These are phyloP conservation scores for Jatropha podagrica DNA, from an alignment of 441 rosid species.

Conservation along the genomic window DNA sequence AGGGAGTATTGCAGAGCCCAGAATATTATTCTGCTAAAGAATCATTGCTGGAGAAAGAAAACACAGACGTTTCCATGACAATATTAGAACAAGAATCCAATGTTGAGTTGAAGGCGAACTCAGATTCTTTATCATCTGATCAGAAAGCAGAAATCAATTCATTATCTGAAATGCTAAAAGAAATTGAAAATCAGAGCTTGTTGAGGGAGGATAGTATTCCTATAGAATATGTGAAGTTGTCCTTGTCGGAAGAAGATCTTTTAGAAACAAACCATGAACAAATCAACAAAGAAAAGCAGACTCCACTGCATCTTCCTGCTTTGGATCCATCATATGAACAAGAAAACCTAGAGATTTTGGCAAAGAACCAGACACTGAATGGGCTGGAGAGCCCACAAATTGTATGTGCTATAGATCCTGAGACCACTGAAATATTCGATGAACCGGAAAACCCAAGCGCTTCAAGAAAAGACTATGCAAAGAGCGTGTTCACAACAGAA, in stretches of 20 bases:
- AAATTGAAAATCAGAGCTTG: slow-evolving; percentile 19
- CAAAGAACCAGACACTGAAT: slow-evolving; percentile 24
- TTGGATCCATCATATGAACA: slow-evolving; percentile 26
- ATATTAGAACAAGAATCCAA: slow-evolving; percentile 15
- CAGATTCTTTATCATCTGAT: slow-evolving; percentile 20
- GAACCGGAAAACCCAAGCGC: slow-evolving; percentile 30
- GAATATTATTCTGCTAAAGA: slow-evolving; percentile 22
- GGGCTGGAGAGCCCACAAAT: slow-evolving; percentile 19
- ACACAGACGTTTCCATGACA: slow-evolving; percentile 19
- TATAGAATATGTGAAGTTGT: slow-evolving; percentile 20
- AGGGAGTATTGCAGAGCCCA: slow-evolving; percentile 22
- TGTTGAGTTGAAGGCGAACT: background rate
- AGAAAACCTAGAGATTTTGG: slow-evolving; percentile 23
- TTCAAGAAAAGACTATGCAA: slow-evolving; percentile 22
- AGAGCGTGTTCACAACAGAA: slow-evolving; percentile 29
- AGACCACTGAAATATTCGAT: slow-evolving; percentile 14
- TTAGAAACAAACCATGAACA: slow-evolving; percentile 25
- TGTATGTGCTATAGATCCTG: slow-evolving; percentile 11
- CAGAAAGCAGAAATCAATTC: slow-evolving; percentile 2
- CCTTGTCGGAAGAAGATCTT: slow-evolving; percentile 23
- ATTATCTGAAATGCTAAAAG: slow-evolving; percentile 18
- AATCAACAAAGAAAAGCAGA: slow-evolving; percentile 26
- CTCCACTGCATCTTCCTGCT: slow-evolving; percentile 16
- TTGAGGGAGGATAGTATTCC: slow-evolving; percentile 14
- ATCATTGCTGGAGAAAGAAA: slow-evolving; percentile 21